These are phyloP conservation scores for Leccinum subrobustum DNA, from an alignment of 1,284 basidiomycete species.

Conservation along the genomic window DNA sequence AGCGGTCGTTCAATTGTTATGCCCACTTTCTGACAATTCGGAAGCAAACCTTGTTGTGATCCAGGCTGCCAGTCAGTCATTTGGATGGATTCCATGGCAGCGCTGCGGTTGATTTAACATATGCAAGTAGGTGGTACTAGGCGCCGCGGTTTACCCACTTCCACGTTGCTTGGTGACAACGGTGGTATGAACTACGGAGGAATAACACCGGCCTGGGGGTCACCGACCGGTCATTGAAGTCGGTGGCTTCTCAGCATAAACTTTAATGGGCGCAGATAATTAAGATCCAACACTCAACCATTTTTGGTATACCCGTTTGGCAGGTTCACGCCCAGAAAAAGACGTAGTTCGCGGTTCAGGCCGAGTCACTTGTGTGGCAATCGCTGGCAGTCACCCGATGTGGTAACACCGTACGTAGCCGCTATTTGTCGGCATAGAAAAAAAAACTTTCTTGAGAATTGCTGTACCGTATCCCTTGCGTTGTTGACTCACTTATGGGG, in stretches of 20 bases:
- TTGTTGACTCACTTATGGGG: slow-evolving; percentile 25
- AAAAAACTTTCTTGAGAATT: slow-evolving; percentile 26
- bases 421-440: slow-evolving; percentile 17
- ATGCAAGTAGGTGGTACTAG: neutral
- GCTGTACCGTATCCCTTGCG: slow-evolving; percentile 14
- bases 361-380: slow-evolving; percentile 1
- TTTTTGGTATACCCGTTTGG: slow-evolving; percentile 1
- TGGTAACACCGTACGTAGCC: slow-evolving; percentile 21
- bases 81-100: neutral
- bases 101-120: slow-evolving; percentile 16
- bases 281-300: slow-evolving; percentile 6
- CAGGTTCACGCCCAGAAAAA: slow-evolving; percentile 1
- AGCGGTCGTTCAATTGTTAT: neutral
- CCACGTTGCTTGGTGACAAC: slow-evolving; percentile 16
- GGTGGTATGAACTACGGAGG: slow-evolving; percentile 15
- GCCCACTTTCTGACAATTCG: neutral
- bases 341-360: slow-evolving; percentile 1
- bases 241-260: neutral
- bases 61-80: neutral
- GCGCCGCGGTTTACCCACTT: neutral
- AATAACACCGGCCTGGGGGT: slow-evolving; percentile 3
- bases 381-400: slow-evolving; percentile 12
- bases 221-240: neutral
- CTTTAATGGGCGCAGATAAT: neutral
- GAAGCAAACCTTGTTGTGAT: slow-evolving; percentile 6